Evolutionary conservation across 179 eudicot species (phyloP), one percentile per base, ranked within the genome.

Genomic region (Silene noctiflora): DNA sequence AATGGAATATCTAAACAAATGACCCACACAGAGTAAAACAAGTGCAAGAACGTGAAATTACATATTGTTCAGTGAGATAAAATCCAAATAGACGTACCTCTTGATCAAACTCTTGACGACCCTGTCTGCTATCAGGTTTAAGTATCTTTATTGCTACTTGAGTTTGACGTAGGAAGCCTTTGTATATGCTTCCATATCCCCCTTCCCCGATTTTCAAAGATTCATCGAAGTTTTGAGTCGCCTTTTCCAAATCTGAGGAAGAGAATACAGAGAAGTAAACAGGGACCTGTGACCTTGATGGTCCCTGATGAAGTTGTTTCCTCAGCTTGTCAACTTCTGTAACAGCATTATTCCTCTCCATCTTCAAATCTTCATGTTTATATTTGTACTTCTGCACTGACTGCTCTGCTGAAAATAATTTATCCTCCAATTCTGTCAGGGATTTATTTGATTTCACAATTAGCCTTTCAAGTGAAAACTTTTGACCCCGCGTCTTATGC

Each of bases 141-240:
- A 79, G 85, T 77, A 84, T 80, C 86, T 94, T 94, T 76, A 94
- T 79, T 16, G 98, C 98, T 42, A 90, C 92, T 82, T 86, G 82
- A 73, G 94, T 87, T 17, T 88, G 86, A 31, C 90, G 87, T 44
- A 94, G 82, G 60, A 81, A 55, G 56, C 93, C 94, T 84, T 72
- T 87, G 77, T 87, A 94, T 24, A 92, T 86, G 78, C 59, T 86
- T 46, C 92, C 97, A 72, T 86, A 88, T 66, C 91, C 94, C 72
- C 98, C 98, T 83, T 90, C 89, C n/a, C 94, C 93, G 35, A 92
- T 88, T 85, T 83, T 94, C 81, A 86, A 76, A 17, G 79, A 78
- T n/a, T 82, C 81, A 75, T 87, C 84, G 71, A 94, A 89, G 68
- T 46, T 46, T 22, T 64, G 65, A 22, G 97, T 92, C 6, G 97